Evolutionary conservation across 108 stramenopile species (phyloP).

Genomic region (Discostella stelligeroides): DNA sequence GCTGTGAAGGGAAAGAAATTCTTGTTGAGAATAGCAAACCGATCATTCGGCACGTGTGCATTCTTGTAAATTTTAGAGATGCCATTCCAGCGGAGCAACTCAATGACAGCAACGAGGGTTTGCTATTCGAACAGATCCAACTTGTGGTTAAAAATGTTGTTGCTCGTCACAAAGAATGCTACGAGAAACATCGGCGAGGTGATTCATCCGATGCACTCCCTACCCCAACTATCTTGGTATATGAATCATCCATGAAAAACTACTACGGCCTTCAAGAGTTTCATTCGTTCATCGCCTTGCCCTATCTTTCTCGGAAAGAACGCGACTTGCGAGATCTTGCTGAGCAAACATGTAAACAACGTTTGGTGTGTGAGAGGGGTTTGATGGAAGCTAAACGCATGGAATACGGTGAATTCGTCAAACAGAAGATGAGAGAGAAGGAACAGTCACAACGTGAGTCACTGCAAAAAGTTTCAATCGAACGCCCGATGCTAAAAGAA

Average conservation of each 20-base stretch:
- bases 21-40: constrained; percentile 15
- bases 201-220: neutral
- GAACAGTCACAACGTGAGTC: neutral
- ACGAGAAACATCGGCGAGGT: neutral
- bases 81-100: neutral
- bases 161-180: constrained; percentile 4
- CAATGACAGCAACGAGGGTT: neutral
- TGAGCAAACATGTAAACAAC: constrained; percentile 20
- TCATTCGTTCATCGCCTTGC: constrained; percentile 48
- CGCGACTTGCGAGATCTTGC: constrained; percentile 24
- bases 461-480: constrained; percentile 2
- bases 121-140: constrained; percentile 11
- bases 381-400: constrained; percentile 24
- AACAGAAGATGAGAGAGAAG: constrained; percentile 7
- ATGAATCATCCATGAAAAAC: constrained; percentile 46
- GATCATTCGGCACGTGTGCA: constrained; percentile 36
- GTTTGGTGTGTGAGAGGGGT: constrained; percentile 9
- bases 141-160: constrained; percentile 8
- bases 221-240: constrained; percentile 34
- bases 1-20: neutral
- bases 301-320: constrained; percentile 39
- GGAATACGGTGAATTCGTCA: constrained; percentile 23
- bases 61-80: constrained; percentile 53
- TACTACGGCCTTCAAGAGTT: constrained; percentile 41
- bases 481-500: constrained; percentile 24